Conservation (phyloP, 2,329 filamentous ascomycete genomes). For the Xenoacremonium recifei region DNA sequence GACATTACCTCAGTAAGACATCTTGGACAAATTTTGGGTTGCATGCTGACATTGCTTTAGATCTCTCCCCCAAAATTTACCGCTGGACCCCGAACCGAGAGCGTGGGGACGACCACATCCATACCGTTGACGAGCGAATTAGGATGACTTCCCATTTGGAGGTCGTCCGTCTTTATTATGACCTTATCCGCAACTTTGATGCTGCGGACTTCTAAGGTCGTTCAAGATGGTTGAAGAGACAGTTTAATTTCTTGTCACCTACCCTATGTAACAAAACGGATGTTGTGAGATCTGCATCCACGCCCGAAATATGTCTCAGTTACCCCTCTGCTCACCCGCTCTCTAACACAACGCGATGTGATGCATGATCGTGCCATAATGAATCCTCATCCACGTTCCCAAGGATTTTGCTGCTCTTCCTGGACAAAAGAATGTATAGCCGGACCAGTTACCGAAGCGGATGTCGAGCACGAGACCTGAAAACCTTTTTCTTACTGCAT, state of each 20-base stretch:
- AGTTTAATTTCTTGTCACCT: no score
- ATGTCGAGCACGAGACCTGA: not conserved
- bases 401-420: no score
- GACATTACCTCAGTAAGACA: conserved; percentile 38
- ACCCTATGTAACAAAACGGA: no score
- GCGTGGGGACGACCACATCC: conserved; percentile 30
- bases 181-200: conserved; percentile 45
- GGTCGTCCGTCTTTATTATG: conserved; percentile 43
- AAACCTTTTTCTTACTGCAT: not conserved
- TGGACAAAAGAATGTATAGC: not conserved
- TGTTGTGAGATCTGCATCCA: no score
- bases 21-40: not conserved
- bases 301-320: no score
- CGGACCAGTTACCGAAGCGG: not conserved
- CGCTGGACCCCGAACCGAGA: conserved; percentile 41
- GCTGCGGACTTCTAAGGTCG: conserved; percentile 31
- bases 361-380: no score
- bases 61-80: conserved; percentile 34
- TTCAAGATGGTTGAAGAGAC: no score
- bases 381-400: no score
- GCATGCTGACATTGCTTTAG: conserved; percentile 13
- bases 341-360: no score
- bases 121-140: conserved; percentile 42
- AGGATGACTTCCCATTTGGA: conserved; percentile 39
- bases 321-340: no score